Evolutionary conservation across 129 eudicot species (phyloP).

Genomic region (Flaveria robusta): DNA sequence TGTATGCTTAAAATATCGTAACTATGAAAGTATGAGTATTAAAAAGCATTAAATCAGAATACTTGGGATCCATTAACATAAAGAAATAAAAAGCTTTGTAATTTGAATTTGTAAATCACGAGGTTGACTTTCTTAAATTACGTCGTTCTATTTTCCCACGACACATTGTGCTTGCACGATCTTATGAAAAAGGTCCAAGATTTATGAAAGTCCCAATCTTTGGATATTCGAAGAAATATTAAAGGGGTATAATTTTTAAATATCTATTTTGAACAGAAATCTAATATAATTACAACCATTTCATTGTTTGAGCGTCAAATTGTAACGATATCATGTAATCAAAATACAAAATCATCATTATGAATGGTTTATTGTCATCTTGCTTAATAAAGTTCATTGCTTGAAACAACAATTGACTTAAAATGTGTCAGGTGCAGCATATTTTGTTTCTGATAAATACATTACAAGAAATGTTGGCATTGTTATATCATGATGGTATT

Average conservation of each 20-base stretch:
- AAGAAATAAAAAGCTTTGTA: not conserved
- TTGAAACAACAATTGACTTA: not conserved
- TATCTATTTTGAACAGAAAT: not conserved
- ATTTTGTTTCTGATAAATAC: too few species aligned
- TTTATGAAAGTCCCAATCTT: too few species aligned
- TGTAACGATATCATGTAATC: not conserved
- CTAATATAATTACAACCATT: not conserved
- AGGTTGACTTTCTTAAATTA: constrained; percentile 23
- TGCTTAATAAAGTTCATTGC: constrained; percentile 13
- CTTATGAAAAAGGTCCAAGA: too few species aligned
- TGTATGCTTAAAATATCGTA: constrained; percentile 25
- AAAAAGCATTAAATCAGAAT: constrained; percentile 24
- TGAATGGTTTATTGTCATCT: not conserved
- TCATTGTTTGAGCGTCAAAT: not conserved
- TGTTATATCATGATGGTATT: not conserved
- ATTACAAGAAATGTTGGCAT: too few species aligned
- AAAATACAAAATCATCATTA: not conserved
- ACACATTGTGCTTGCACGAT: constrained; percentile 14
- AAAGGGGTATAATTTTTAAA: not conserved
- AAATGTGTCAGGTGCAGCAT: not conserved
- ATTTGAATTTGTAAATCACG: not conserved
- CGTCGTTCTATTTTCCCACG: not conserved
- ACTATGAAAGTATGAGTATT: not conserved
- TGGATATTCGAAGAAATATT: too few species aligned
- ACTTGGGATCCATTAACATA: not conserved